phyloP scores from a whole-genome alignment of 2,329 filamentous ascomycete species.

The Talaromyces pinophilus region DNA sequence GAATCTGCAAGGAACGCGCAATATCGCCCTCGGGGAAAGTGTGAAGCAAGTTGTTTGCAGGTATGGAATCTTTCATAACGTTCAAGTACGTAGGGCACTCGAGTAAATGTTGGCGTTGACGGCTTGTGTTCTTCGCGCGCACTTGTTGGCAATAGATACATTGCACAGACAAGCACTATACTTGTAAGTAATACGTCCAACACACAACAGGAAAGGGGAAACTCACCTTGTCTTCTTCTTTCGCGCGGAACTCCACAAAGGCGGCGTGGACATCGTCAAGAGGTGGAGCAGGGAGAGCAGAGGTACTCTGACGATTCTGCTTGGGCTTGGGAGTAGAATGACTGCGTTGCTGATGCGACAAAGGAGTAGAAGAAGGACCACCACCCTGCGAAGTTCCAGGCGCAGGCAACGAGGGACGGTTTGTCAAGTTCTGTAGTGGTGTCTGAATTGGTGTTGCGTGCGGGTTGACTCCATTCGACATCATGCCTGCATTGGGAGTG shows the following conservation, averaged over 20 bases:
- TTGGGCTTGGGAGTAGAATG: slow-evolving; percentile 28
- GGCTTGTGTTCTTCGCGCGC: slow-evolving; percentile 53
- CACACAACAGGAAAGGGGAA: neutral
- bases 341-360: slow-evolving; percentile 34
- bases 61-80: slow-evolving; percentile 56
- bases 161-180: slow-evolving; percentile 51
- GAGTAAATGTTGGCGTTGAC: slow-evolving; percentile 52
- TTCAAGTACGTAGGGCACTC: slow-evolving; percentile 54
- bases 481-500: slow-evolving; percentile 46
- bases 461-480: slow-evolving; percentile 47
- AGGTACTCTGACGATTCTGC: slow-evolving; percentile 38
- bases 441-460: slow-evolving; percentile 46
- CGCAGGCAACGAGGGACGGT: slow-evolving; percentile 43
- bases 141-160: slow-evolving; percentile 55
- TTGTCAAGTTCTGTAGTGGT: slow-evolving; percentile 43
- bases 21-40: slow-evolving; percentile 54
- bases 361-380: slow-evolving; percentile 34
- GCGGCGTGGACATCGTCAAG: slow-evolving; percentile 53
- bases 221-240: slow-evolving; percentile 49
- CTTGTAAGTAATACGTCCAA: slow-evolving; percentile 18
- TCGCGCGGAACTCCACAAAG: slow-evolving; percentile 51
- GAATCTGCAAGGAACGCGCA: slow-evolving; percentile 50
- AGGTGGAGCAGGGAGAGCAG: slow-evolving; percentile 49
- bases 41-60: slow-evolving; percentile 54
- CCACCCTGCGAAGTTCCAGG: slow-evolving; percentile 36